These are phyloP conservation scores for Hordeum vulgare DNA, from an alignment of 176 grass and related monocot genomes.

Conservation along the genomic window DNA sequence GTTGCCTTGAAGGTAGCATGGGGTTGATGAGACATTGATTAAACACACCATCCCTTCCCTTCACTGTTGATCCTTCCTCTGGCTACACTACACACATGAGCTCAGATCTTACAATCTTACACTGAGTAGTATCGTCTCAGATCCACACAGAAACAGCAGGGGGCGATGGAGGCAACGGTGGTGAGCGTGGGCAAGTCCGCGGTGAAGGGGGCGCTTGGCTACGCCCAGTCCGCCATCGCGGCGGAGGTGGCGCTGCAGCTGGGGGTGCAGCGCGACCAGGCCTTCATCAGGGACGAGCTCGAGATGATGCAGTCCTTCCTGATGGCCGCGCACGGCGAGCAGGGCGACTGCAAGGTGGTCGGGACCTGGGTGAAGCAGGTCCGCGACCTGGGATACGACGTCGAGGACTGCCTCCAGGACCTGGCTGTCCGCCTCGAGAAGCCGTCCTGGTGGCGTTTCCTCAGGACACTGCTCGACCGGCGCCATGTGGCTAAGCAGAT, in stretches of 20 bases:
- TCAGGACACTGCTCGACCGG: not conserved
- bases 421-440: not conserved
- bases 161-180: not conserved
- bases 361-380: not conserved
- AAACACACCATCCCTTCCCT: not conserved
- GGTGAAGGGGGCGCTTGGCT: not conserved
- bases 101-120: not conserved
- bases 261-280: not conserved
- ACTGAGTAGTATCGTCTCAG: not conserved
- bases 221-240: not conserved
- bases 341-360: not conserved
- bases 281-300: not conserved
- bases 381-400: not conserved
- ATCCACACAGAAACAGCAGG: not conserved
- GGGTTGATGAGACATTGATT: not conserved
- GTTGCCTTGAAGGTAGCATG: not conserved
- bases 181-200: not conserved
- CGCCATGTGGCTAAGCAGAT: not conserved
- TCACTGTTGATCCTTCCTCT: not conserved
- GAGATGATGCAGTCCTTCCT: not conserved
- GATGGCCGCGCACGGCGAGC: not conserved
- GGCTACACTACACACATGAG: no score
- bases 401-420: not conserved
- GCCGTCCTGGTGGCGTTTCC: not conserved
- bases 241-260: not conserved